Conservation (phyloP, 1,139 yeast genomes). For the Zhuliangozyma parablackwelliae region DNA sequence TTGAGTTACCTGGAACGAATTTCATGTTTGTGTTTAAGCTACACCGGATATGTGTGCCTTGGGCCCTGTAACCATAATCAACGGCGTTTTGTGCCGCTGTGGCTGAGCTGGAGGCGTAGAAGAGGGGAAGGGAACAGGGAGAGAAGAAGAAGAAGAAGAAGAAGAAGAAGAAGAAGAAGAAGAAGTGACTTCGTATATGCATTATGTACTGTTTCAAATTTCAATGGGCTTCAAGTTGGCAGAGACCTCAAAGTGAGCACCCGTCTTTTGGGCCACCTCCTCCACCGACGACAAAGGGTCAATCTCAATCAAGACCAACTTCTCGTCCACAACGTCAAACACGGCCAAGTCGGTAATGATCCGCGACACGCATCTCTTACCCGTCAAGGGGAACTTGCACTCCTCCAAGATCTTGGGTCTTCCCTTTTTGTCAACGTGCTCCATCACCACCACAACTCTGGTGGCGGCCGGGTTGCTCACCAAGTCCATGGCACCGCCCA, state of each 20-base stretch:
- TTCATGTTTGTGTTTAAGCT: too few relatives aligned
- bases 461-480: conserved; percentile 45
- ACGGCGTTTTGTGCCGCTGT: too few relatives aligned
- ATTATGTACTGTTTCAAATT: conserved; percentile 1
- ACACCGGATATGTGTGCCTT: too few relatives aligned
- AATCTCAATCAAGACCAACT: conserved; percentile 36
- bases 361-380: conserved; percentile 39
- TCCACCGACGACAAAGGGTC: conserved; percentile 36
- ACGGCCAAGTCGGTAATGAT: conserved; percentile 49
- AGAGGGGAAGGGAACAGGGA: too few relatives aligned
- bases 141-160: too few relatives aligned
- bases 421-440: conserved; percentile 46
- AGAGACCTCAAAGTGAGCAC: conserved; percentile 34
- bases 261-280: conserved; percentile 36
- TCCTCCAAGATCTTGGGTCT: conserved; percentile 40
- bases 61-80: too few relatives aligned
- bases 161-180: too few relatives aligned
- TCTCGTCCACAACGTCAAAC: conserved; percentile 36
- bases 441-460: conserved; percentile 46
- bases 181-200: too few relatives aligned
- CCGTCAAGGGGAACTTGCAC: conserved; percentile 46
- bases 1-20: too few relatives aligned
- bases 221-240: conserved; percentile 18
- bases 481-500: conserved; percentile 58
- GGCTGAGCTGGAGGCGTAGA: too few relatives aligned